phyloP scores from a whole-genome alignment of 352 stramenopile genomes.

The Phytophthora vignae region DNA sequence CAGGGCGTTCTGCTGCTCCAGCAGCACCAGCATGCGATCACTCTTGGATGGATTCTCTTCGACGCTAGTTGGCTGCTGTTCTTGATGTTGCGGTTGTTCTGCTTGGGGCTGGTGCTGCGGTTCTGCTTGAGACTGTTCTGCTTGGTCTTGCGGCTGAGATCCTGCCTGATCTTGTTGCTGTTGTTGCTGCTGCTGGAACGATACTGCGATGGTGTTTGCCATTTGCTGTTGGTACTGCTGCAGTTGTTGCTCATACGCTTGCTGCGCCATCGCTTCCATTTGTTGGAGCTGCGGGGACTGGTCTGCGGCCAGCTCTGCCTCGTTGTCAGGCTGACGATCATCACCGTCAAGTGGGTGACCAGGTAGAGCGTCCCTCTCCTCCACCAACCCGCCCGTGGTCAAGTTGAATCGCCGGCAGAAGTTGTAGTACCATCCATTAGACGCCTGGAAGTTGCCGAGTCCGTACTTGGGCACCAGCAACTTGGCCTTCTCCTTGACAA shows the following conservation, averaged over 20 bases:
- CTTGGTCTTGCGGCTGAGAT: too few relatives aligned
- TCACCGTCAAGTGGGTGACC: neutral
- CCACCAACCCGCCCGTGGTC: conserved; percentile 36
- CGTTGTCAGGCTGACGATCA: too few relatives aligned
- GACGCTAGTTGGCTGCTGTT: neutral
- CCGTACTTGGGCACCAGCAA: conserved; percentile 57
- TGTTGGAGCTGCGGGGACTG: conserved; percentile 19
- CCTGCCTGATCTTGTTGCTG: too few relatives aligned
- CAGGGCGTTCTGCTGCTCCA: conserved; percentile 44
- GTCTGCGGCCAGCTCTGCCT: too few relatives aligned
- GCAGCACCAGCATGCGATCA: conserved; percentile 45
- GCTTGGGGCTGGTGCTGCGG: too few relatives aligned
- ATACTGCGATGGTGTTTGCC: conserved; percentile 12
- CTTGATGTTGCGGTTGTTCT: too few relatives aligned
- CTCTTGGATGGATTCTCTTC: conserved; percentile 27
- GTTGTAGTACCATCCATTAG: conserved; percentile 66
- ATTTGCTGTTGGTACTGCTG: conserved; percentile 45
- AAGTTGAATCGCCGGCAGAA: conserved; percentile 57
- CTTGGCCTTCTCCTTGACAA: conserved; percentile 63
- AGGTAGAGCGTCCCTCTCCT: conserved; percentile 27
- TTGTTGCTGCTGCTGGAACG: conserved; percentile 13
- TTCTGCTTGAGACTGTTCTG: too few relatives aligned
- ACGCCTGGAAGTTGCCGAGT: conserved; percentile 51
- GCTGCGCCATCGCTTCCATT: conserved; percentile 16
- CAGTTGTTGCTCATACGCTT: conserved; percentile 37